Evolutionary conservation across 2,329 filamentous ascomycete genomes (phyloP), one percentile per base, ranked within the genome.

Genomic region (Fusarium stilboides): DNA sequence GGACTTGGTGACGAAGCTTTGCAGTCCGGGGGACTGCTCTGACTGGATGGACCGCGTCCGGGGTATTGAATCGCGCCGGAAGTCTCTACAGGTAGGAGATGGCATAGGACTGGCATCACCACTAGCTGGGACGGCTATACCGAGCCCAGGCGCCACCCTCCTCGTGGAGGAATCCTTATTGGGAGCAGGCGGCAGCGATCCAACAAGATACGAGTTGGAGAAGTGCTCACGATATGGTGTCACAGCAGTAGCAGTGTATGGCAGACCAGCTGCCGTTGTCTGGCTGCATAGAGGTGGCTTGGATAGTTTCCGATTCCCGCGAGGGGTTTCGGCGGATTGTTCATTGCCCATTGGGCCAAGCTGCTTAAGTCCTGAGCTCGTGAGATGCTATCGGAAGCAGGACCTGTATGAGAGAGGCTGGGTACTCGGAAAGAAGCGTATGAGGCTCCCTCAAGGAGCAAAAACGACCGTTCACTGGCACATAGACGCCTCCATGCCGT

Each of bases 281-380:
- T 78, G 78, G 67, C 77, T 82, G 56, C 77, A 78, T 36, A 79
- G 81, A 62, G 80, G 83, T 62, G 84, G 82, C 74, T 88, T 88
- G 51, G 83, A 85, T 63, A 88, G 80, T 78, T 82, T 87, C 67
- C 86, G 83, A 74, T 82, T 77, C 73, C 78, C 75, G 58, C 74
- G 69, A 63, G 78, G 76, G 74, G 80, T 79, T 76, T 85, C 82
- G 70, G 80, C 76, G 44, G 85, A 88, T 57, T 82, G 76, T 45
- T 80, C 77, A 74, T 87, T 87, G 56, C 86, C 86, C 86, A 88
- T 88, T 67, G 54, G 60, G 51, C 47, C 47, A 57, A 46, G 49
- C 31, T 63, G 57, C 57, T 54, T 44, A 51, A 57, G 31, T 65
- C 65, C 39, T 65, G 49, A 24, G 37, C 51, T 65, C 43, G 60